Evolutionary conservation across 2,329 filamentous ascomycete species (phyloP), one percentile per base, ranked within the genome.

Genomic region (Fusarium staphyleae): DNA sequence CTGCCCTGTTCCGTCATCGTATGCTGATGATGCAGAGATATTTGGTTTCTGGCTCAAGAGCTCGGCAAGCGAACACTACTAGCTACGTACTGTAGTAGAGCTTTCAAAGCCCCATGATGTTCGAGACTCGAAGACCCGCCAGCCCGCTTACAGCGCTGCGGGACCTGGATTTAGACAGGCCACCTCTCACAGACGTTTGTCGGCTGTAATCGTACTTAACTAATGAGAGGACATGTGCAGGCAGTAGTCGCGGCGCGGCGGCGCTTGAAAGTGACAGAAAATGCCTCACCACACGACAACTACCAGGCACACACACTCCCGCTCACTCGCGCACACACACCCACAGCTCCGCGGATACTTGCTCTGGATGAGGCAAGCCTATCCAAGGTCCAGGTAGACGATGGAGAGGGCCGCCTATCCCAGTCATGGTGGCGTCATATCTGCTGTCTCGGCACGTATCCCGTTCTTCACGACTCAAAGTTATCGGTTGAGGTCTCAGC

Each of bases 111-210:
- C 43, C 57, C 48, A 47, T 42, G 40, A 54, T 41, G 59, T 64
- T 66, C 53, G 33, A 62, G 58, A 62, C 58, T 60, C 54, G 24
- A 24, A 52, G 58, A 56, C 63, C 63, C 53, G 59, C 56, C 36
- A 22, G 44, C 49, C 45, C 39, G 54, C 45, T 32, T 42, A 40
- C 40, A 46, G 50, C 48, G 37, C 50, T 39, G 33, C 48, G 49
- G 47, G 30, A 40, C 45, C 59, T 51, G 19, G 55, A 54, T 48
- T n/a, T n/a, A n/a, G n/a, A 55, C 48, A 26, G 50, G 44, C 53
- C 47, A 53, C 48, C 39, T 53, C 40, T 48, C 29, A 52, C 22
- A 37, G 29, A 22, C 35, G 35, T 16, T 18, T 37, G 28, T 32
- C 28, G 16, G 28, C 10, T 32, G 44, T 26, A 24, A 14, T n/a